These are phyloP conservation scores for Candida andamanensis DNA, from an alignment of 805 yeast species.

Conservation along the genomic window DNA sequence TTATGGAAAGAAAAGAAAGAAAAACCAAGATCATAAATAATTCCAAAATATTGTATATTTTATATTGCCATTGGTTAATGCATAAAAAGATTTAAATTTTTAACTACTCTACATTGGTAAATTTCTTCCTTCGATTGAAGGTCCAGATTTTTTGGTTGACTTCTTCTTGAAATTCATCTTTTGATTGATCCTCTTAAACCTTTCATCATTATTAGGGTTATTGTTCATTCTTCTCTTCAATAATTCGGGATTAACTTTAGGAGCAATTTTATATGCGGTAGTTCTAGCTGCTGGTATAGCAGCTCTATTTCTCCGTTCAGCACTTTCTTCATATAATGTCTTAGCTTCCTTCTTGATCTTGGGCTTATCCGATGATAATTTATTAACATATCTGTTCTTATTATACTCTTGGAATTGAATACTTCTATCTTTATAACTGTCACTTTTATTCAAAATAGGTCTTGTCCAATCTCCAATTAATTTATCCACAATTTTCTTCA, in stretches of 20 bases:
- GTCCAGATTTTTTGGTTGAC: slow-evolving; percentile 58
- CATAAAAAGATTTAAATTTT: slow-evolving; percentile 9
- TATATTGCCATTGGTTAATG: slow-evolving; percentile 12
- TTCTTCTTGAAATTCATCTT: slow-evolving; percentile 49
- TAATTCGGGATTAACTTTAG: slow-evolving; percentile 57
- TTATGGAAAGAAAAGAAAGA: slow-evolving; percentile 99
- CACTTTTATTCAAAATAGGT: slow-evolving; percentile 94
- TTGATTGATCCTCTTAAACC: slow-evolving; percentile 72
- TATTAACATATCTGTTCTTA: slow-evolving; percentile 45
- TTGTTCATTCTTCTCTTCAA: slow-evolving; percentile 34
- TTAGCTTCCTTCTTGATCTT: slow-evolving; percentile 35
- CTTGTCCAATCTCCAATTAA: slow-evolving; percentile 97
- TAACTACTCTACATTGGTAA: slow-evolving; percentile 29
- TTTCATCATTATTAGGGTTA: slow-evolving; percentile 55
- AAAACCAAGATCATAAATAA: slow-evolving; percentile 95
- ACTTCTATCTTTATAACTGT: slow-evolving; percentile 84
- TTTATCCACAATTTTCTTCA: slow-evolving; percentile 85
- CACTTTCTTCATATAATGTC: slow-evolving; percentile 80
- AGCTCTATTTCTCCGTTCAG: slow-evolving; percentile 88
- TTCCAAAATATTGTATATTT: slow-evolving; percentile 10
- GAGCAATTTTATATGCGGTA: slow-evolving; percentile 86
- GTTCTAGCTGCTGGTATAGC: slow-evolving; percentile 92
- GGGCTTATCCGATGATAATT: slow-evolving; percentile 27
- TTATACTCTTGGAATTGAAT: slow-evolving; percentile 68
- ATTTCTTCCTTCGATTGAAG: slow-evolving; percentile 73